Evolutionary conservation across 495 filamentous ascomycete genomes (phyloP).

Genomic region (Friedmanniomyces simplex): DNA sequence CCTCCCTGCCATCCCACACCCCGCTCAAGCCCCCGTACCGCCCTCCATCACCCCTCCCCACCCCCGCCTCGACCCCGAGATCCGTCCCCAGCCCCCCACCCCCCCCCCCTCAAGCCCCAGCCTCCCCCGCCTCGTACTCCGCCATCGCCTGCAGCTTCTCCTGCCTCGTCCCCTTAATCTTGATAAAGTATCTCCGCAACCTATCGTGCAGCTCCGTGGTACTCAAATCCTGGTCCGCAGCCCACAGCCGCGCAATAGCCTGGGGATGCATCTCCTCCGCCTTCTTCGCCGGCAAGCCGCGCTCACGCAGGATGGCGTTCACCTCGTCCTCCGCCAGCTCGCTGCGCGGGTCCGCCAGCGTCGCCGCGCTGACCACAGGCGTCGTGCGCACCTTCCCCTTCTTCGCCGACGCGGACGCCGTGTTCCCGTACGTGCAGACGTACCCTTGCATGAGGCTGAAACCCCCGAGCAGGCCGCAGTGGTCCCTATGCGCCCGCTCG

Average conservation of each 20-base stretch:
- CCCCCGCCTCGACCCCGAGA: conserved; percentile 4
- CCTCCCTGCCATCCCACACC: too few relatives aligned
- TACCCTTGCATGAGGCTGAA: background rate
- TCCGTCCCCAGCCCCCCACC: background rate
- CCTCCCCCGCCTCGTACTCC: conserved; percentile 7
- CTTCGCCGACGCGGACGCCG: background rate
- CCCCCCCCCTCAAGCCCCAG: background rate
- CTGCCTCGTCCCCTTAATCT: conserved; percentile 8
- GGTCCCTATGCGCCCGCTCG: background rate
- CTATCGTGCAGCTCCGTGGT: conserved; percentile 2
- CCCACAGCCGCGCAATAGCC: conserved; percentile 9
- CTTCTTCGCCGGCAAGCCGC: conserved; percentile 3
- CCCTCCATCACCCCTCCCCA: conserved; percentile 3
- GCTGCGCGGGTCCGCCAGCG: conserved; percentile 16
- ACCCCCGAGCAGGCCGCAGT: background rate
- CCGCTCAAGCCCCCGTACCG: too few relatives aligned
- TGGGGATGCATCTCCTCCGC: conserved; percentile 5
- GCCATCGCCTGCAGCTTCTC: conserved; percentile 7
- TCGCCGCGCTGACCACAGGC: conserved; percentile 5
- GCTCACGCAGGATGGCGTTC: conserved; percentile 10
- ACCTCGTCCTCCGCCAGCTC: conserved; percentile 14
- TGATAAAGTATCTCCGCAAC: conserved; percentile 7
- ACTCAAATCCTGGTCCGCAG: conserved; percentile 6
- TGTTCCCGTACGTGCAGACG: background rate
- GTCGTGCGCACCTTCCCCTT: background rate